Evolutionary conservation across 2,329 filamentous ascomycete species (phyloP).

Genomic region (Aspergillus sp.): DNA sequence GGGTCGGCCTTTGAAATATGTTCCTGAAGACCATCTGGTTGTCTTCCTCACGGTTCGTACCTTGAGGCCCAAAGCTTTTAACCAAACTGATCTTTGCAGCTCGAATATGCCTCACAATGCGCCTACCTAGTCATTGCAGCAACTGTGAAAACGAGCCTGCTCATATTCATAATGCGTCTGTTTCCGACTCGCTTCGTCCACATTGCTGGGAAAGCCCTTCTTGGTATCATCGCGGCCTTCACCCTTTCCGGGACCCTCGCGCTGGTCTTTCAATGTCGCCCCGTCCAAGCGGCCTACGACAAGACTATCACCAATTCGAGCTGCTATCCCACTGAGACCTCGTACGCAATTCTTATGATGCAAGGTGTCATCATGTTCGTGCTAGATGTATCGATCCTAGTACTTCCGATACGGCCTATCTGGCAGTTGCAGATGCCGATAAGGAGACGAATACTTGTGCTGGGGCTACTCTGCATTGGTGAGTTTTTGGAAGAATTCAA

Average conservation of each 20-base stretch:
- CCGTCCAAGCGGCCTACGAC: conserved; percentile 5
- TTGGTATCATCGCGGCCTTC: conserved; percentile 7
- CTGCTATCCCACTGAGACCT: conserved; percentile 5
- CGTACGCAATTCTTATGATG: conserved; percentile 5
- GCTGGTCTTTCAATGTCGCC: conserved; percentile 12
- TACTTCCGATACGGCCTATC: conserved; percentile 8
- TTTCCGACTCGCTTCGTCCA: conserved; percentile 9
- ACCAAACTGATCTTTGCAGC: conserved; percentile 1
- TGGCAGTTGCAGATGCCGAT: conserved; percentile 13
- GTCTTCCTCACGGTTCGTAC: conserved; percentile 13
- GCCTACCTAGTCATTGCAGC: conserved; percentile 12
- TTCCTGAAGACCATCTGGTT: conserved; percentile 13
- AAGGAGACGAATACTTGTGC: conserved; percentile 3
- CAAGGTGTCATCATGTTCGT: conserved; percentile 12
- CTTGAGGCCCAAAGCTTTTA: neutral
- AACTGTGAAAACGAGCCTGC: conserved; percentile 10
- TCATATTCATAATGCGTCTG: conserved; percentile 14
- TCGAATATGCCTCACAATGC: conserved; percentile 12
- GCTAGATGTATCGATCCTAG: conserved; percentile 5
- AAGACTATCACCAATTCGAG: conserved; percentile 1
- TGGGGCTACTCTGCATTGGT: conserved; percentile 10
- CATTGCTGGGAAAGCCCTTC: neutral
- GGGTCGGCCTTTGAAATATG: conserved; percentile 2
- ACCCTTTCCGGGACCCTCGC: conserved; percentile 12
- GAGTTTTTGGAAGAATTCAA: neutral